These are phyloP conservation scores for Emmonsiellopsis sp. DNA, from an alignment of 2,329 filamentous ascomycete genomes.

Conservation along the genomic window DNA sequence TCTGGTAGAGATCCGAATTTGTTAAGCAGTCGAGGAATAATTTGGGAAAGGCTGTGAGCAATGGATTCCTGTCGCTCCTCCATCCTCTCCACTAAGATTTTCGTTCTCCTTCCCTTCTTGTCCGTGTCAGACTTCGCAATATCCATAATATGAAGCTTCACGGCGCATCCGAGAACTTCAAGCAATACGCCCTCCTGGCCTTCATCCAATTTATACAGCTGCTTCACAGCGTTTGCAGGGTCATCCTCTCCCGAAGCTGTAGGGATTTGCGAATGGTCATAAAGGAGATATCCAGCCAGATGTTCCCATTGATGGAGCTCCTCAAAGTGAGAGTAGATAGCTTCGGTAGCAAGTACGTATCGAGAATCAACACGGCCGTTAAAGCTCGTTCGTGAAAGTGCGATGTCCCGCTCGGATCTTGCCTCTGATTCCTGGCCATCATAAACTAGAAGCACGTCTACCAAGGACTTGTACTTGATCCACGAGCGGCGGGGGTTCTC, in stretches of 20 bases:
- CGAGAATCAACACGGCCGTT: conserved; percentile 66
- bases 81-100: conserved; percentile 51
- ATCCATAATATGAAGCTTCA: conserved; percentile 62
- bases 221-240: conserved; percentile 55
- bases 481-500: conserved; percentile 70
- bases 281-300: conserved; percentile 80
- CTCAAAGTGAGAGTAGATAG: conserved; percentile 69
- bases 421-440: conserved; percentile 51
- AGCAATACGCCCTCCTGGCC: conserved; percentile 77
- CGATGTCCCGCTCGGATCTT: conserved; percentile 15
- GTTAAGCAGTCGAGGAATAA: conserved; percentile 77
- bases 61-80: conserved; percentile 62
- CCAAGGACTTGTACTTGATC: conserved; percentile 86
- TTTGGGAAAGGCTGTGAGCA: conserved; percentile 63
- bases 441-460: conserved; percentile 72
- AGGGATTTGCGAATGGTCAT: conserved; percentile 68
- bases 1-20: conserved; percentile 88
- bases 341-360: conserved; percentile 76
- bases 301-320: conserved; percentile 82
- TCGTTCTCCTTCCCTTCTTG: conserved; percentile 47
- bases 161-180: conserved; percentile 74
- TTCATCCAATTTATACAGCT: conserved; percentile 61
- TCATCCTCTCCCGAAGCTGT: conserved; percentile 46
- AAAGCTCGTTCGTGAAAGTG: conserved; percentile 29
- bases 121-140: conserved; percentile 52